Conservation (phyloP, 2,329 filamentous ascomycete genomes). For the Orbilia blumenaviensis region DNA sequence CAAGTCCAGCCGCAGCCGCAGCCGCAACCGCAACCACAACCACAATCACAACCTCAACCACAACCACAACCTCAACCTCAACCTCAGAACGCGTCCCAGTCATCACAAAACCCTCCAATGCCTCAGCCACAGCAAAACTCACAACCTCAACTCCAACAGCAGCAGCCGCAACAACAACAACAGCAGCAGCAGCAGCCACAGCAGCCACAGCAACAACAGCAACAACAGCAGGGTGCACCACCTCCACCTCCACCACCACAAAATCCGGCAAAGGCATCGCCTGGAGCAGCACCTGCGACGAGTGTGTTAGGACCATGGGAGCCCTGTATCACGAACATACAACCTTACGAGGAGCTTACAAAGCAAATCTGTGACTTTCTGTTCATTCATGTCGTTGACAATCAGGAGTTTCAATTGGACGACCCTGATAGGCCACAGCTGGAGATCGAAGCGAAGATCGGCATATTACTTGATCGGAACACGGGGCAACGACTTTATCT, state of each 20-base stretch:
- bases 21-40: slow-evolving; percentile 47
- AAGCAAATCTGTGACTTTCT: slow-evolving; percentile 82
- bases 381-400: slow-evolving; percentile 74
- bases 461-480: slow-evolving; percentile 78
- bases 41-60: slow-evolving; percentile 42
- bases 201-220: slow-evolving; percentile 55
- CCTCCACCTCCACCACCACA: slow-evolving; percentile 8
- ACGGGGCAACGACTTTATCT: slow-evolving; percentile 75
- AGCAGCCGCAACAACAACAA: slow-evolving; percentile 55
- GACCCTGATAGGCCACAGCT: slow-evolving; percentile 74
- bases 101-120: slow-evolving; percentile 15
- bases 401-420: slow-evolving; percentile 69
- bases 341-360: slow-evolving; percentile 78
- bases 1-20: slow-evolving; percentile 37
- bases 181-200: slow-evolving; percentile 57
- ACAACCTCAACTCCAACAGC: slow-evolving; percentile 16
- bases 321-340: slow-evolving; percentile 73
- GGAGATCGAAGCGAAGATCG: slow-evolving; percentile 94
- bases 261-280: slow-evolving; percentile 56
- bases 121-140: slow-evolving; percentile 37
- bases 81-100: slow-evolving; percentile 56
- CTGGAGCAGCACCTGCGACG: slow-evolving; percentile 56
- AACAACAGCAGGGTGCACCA: slow-evolving; percentile 54
- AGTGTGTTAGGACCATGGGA: slow-evolving; percentile 68
- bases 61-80: too few relatives aligned